Percentiles rank a stretch among this genome's conserved stretches.
Evolutionary conservation across 768 basidiomycete species (phyloP).

Genomic region (Naematelia aurantialba): DNA sequence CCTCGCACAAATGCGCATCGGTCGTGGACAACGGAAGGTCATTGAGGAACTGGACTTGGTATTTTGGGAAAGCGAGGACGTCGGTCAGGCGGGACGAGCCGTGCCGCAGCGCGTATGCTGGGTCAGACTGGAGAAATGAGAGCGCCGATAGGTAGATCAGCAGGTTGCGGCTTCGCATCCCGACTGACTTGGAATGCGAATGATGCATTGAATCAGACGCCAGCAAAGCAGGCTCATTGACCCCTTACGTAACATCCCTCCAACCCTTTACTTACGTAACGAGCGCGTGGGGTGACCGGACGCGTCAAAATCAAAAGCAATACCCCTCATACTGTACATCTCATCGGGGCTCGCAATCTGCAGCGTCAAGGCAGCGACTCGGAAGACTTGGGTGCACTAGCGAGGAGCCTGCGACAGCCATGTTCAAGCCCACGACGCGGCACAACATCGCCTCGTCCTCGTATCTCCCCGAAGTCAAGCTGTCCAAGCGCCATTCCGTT

Average conservation of each 20-base stretch:
- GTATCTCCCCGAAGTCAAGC: conserved; percentile 35
- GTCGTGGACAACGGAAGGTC: conserved; percentile 32
- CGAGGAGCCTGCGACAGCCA: no score
- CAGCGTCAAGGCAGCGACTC: no score
- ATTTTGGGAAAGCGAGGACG: conserved; percentile 42
- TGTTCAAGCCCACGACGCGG: conserved; percentile 48
- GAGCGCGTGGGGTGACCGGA: not conserved
- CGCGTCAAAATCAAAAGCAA: conserved; percentile 2
- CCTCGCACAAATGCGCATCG: conserved; percentile 33
- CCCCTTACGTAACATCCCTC: no score
- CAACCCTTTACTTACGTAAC: conserved; percentile 2
- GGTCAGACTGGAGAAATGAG: conserved; percentile 5
- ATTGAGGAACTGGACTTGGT: conserved; percentile 45
- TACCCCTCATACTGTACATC: not conserved
- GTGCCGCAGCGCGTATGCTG: conserved; percentile 22
- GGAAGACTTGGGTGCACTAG: no score
- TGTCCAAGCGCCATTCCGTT: conserved; percentile 33
- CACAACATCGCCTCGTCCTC: conserved; percentile 26
- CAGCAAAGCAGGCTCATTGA: not conserved
- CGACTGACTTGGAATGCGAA: not conserved
- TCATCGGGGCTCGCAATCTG: no score
- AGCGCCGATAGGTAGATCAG: conserved; percentile 34
- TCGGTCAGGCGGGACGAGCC: conserved; percentile 37
- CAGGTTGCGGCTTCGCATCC: conserved; percentile 28
- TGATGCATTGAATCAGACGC: not conserved